Base-by-base conservation (phyloP, 2,329 filamentous ascomycete genomes). In the Tolypocladium tundrense region DNA sequence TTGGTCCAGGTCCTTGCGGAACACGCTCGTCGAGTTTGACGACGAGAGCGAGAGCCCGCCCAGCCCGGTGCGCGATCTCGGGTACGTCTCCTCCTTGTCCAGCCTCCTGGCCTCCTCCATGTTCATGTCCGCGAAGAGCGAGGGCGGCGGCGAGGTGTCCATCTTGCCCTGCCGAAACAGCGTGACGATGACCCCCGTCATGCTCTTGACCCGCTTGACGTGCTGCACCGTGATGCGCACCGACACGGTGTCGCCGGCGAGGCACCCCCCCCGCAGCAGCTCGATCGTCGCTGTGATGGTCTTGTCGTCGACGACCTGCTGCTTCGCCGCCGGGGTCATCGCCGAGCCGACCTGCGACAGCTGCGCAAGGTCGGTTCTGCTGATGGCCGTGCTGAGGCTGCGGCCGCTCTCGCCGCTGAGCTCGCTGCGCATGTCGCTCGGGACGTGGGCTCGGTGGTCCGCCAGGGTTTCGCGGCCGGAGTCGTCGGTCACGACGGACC, bases 1-100 rank as follows among this genome's bases (percentile, higher is more conserved):
- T 70, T 99, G 94, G 5, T 90, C 88, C 4, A 99, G 77, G 70
- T 99, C 94, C 70, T 97, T 97, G 57, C 94, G 88, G 70, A 97
- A 97, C n/a, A 94, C 83, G 70, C 92, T 94, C 69, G 86, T 93
- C 2, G 91, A 92, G 42, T 90, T 88, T 8, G 89, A 88, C 1
- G 91, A 94, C 1, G 90, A 90, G 45, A 97, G 79, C 1, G 92
- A 95, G 35, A 97, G 77, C 0, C 92, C 92, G 19, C 89, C 90
- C 9, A 97, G 80, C 0, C 91, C 92, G 1, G 91, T 95, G 60
- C 88, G 86, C 2, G 91, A 96, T 66, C 87, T 90, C 5, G 92
- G 91, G 68, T 92, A 95, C 66, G 88, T 90, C 60, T 96, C 90
- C 64, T 93, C 88, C 65, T 88, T 90, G 60, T 91, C 86, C 19